Evolutionary conservation across 169 alveolate genomes (phyloP), one percentile per base, ranked within the genome.

Genomic region (Besnoitia besnoiti): DNA sequence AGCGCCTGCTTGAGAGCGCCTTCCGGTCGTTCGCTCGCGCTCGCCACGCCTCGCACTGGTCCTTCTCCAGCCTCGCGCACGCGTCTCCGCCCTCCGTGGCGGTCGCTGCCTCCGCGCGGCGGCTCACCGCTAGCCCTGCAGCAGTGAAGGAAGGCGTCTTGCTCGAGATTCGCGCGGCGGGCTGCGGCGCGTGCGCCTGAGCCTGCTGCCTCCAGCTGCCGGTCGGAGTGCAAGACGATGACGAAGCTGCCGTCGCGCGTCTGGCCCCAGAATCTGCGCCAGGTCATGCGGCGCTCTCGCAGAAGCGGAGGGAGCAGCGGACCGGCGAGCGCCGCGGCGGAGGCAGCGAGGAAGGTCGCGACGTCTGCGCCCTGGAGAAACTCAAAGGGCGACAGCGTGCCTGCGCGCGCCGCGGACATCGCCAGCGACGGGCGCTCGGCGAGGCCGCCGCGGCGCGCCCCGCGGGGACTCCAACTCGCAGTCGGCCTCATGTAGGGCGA

Each of bases 231-330:
- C 37, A 77, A 35, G 33, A 77, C 21, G 59, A 77, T 27, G 40
- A 35, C 59, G 87, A 27, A 77, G 55, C 87, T 77, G 12, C 87
- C 87, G 55, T 77, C 87, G 3, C 37, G 87, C 14, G 87, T 77
- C 59, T 35, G 49, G 2, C 87, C 87, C 87, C 87, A 77, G 59
- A 51, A 77, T 2, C 87, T 51, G 39, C 59, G 87, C 87, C 87
- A 77, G 16, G 61, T 12, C 24, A 77, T n/a, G 16, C 14, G 59
- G n/a, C 87, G 49, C 14, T 42, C 55, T 10, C 87, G 87, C 16
- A 77, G 59, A 12, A 77, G 87, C 3, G 16, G 33, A 16, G 87
- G 59, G 40, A 77, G 87, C 27, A 77, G 49, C 10, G 87, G 87
- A 5, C 59, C 87, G 4, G 55, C 61, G 40, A 77, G 37, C 19